A percentile compares a stretch with the other conserved stretches of the same genome.
phyloP scores from a whole-genome alignment of 2,329 filamentous ascomycete genomes.

The Ophiostoma sp. region DNA sequence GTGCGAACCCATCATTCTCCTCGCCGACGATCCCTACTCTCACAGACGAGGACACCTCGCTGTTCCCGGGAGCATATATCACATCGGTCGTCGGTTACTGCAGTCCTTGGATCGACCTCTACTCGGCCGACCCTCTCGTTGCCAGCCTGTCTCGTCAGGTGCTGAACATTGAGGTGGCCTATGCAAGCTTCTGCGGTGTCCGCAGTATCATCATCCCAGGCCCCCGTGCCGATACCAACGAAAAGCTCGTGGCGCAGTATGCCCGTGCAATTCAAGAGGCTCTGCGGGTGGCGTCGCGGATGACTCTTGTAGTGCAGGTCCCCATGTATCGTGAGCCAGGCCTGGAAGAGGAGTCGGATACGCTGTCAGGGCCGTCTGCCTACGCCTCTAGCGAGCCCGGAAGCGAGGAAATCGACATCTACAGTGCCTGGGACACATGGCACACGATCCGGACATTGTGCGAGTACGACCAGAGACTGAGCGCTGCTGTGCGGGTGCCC shows the following conservation, averaged over 20 bases:
- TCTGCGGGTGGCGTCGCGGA: conserved; percentile 65
- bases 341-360: conserved; percentile 47
- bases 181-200: conserved; percentile 91
- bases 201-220: conserved; percentile 77
- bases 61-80: conserved; percentile 62
- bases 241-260: conserved; percentile 63
- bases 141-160: conserved; percentile 84
- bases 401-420: conserved; percentile 57
- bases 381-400: conserved; percentile 33
- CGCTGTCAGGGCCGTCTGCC: conserved; percentile 44
- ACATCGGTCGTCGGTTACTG: conserved; percentile 70
- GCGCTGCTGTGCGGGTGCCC: conserved; percentile 59
- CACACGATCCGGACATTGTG: conserved; percentile 78
- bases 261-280: conserved; percentile 78
- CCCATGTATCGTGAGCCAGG: conserved; percentile 74
- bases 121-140: conserved; percentile 74
- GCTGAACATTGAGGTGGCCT: conserved; percentile 83
- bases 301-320: conserved; percentile 74
- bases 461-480: conserved; percentile 75
- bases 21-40: conserved; percentile 60
- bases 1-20: conserved; percentile 43
- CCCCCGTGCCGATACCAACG: conserved; percentile 53
- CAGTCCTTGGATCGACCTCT: conserved; percentile 91
- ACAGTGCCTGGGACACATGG: conserved; percentile 90
- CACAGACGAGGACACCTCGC: conserved; percentile 70